Conservation (phyloP, 768 basidiomycete genomes). For the Podaxis sp. region DNA sequence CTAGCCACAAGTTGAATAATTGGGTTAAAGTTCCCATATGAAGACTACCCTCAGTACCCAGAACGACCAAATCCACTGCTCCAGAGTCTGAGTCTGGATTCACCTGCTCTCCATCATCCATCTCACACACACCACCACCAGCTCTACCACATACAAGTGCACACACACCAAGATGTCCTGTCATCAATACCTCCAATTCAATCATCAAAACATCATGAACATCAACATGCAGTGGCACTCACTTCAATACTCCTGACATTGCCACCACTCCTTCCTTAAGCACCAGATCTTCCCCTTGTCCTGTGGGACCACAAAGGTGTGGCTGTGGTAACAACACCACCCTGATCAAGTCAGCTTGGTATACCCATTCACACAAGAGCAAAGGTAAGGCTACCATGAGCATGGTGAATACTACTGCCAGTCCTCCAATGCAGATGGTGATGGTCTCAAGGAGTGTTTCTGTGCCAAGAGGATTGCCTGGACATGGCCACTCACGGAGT, state of each 20-base stretch:
- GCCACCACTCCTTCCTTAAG: background rate
- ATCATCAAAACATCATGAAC: background rate
- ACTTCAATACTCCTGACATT: background rate
- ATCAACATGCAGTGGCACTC: background rate
- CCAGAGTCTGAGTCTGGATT: background rate
- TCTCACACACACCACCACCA: background rate
- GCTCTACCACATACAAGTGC: background rate
- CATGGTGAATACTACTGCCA: background rate
- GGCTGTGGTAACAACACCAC: background rate
- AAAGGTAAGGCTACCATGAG: background rate
- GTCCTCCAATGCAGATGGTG: background rate
- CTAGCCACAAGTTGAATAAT: too few relatives aligned
- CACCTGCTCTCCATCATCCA: background rate
- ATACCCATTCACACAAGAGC: background rate
- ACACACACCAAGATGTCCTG: background rate
- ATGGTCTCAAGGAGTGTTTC: conserved; percentile 4
- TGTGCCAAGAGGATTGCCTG: background rate
- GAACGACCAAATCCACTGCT: background rate
- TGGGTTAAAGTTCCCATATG: background rate
- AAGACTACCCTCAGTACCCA: background rate
- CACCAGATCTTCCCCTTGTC: background rate
- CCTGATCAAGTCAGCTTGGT: background rate
- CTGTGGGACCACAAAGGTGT: background rate
- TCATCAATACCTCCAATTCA: background rate
- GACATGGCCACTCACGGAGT: background rate